Base-by-base conservation (phyloP, 2,329 filamentous ascomycete species). In the Peltaster fructicola region DNA sequence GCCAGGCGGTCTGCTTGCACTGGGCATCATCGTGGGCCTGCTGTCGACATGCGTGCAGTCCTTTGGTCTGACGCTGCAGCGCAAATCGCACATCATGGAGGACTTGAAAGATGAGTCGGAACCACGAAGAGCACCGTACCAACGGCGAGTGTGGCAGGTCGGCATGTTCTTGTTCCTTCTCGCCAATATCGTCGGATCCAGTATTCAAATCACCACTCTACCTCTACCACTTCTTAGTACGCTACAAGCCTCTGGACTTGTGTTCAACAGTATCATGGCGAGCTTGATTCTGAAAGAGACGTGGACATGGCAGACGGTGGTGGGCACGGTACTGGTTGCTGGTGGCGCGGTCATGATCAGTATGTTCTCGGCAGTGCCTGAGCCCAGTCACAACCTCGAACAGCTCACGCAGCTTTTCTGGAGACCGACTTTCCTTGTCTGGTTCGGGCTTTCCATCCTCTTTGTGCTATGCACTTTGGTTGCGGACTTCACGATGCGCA, bases 181-280 rank as follows among this genome's bases (percentile, higher is more conserved):
- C 38, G 80, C 88, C 34, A 98, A 98, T 50, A 65, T 98, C 28
- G 64, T 95, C 27, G 88, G 88, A 31, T 93, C 84, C 55, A 85
- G 81, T 17, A 88, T 98, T 30, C 88, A 98, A 54, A 95, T 98
- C 48, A 93, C 88, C 15, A 93, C 85, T 1, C 63, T 98, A 21
- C 88, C 88, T 9, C 62, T 98, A 12, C 88, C 88, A 11, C 82
- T 98, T 5, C 67, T 98, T 16, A 95, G 85, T 29, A 93, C 88
- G 1, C 61, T 98, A 17, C 88, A 98, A 56, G 85, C 85, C 10
- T 91, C 85, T 3, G 88, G 88, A 21, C 65, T 98, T 27, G 88
- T 98, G 33, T 98, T 98, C 63, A 98, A 98, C 59, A 92, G 85
- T 29, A 81, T 95, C 51, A 92, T 90, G 62, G 88, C 88, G 33